Percentiles rank a stretch among this genome's conserved stretches.
phyloP scores from a whole-genome alignment of 129 eudicot genomes.

The Cynara cardunculus region DNA sequence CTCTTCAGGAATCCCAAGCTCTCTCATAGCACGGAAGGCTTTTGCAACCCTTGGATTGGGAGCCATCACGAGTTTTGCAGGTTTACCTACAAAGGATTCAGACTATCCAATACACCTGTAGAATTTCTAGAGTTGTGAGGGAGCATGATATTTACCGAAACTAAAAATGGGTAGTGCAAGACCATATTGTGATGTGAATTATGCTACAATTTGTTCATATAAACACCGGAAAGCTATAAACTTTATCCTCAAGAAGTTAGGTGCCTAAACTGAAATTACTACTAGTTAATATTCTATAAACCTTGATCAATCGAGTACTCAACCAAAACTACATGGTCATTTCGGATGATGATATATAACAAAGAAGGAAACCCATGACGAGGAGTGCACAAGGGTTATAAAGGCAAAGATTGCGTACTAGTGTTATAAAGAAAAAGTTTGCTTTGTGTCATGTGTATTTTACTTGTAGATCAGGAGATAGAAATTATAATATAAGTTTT shows the following conservation, averaged over 20 bases:
- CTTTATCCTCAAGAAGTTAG: neutral
- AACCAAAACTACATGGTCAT: neutral
- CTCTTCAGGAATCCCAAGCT: constrained; percentile 69
- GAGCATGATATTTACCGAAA: neutral
- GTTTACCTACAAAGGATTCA: constrained; percentile 20
- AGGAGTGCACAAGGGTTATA: neutral
- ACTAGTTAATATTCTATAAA: neutral
- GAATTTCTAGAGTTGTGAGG: constrained; percentile 2
- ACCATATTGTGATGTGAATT: neutral
- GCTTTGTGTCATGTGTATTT: neutral
- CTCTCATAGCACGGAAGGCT: constrained; percentile 86
- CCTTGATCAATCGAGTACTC: neutral
- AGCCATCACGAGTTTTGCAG: constrained; percentile 33
- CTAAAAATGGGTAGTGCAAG: neutral
- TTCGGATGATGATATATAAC: neutral
- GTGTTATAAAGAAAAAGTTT: neutral
- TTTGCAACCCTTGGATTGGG: constrained; percentile 50
- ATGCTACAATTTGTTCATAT: neutral
- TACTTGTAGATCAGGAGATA: neutral
- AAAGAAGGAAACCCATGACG: neutral
- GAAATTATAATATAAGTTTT: neutral
- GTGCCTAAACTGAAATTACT: neutral
- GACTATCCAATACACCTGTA: constrained; percentile 15
- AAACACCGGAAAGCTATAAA: neutral
- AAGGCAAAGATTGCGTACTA: neutral